Base-by-base conservation (phyloP, 2,329 filamentous ascomycete species). In the Alternaria gaisen region DNA sequence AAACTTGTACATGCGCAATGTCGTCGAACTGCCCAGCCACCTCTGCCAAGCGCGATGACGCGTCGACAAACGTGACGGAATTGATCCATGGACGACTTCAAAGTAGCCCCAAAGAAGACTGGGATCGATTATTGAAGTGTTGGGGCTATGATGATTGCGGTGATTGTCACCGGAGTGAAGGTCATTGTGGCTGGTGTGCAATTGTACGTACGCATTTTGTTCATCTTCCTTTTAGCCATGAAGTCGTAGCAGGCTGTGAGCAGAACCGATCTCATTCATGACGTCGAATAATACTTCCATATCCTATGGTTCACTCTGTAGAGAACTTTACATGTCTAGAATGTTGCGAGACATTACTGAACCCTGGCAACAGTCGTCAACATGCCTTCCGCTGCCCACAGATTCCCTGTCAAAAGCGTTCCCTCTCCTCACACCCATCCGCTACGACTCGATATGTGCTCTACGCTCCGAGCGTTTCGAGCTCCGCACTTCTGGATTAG, bases 111-210 rank as follows among this genome's bases (percentile, higher is more conserved):
- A 70, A 74, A 52, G 71, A 77, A 20, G 72, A 79, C 44, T 67
- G 70, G 60, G 63, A 73, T 26, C 64, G 76, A 38, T 52, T 78
- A 18, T 56, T 66, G n/a, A 64, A 69, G 28, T 79, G 76, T 53
- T 79, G 76, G 76, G 75, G 75, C 0, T 74, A 74, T 30, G 54
- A 32, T 8, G 76, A 79, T 44, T 79, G 76, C 56, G 76, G 76
- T 5, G 76, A 79, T 56, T 79, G 76, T 32, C 75, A 77, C 64
- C 64, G 73, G 8, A 76, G 72, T 58, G 60, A 73, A 6, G 74
- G 71, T 0, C 67, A 66, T 46, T 83, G 81, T 62, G 80, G 80
- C 22, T 83, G 81, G 81, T 83, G 81, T 68, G 76, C 80, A 1
- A 77, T 77, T 36, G 79, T 80, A 62, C 68, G 78, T 77, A 12